Evolutionary conservation across 2,329 filamentous ascomycete species (phyloP).

Genomic region (Pyrenochaeta sp.): DNA sequence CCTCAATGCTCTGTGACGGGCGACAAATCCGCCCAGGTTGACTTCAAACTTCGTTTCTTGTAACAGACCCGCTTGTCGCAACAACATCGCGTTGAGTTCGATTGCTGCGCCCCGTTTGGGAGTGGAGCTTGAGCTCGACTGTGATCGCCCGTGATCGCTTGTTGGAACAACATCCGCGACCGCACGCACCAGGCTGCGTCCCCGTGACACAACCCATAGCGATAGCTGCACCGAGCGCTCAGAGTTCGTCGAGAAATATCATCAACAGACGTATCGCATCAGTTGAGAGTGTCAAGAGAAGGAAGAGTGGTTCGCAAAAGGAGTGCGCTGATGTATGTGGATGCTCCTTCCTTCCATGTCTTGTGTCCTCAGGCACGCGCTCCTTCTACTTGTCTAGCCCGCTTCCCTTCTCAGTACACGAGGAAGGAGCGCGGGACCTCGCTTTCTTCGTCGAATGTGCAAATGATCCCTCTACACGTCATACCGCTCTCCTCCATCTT

Average conservation of each 20-base stretch:
- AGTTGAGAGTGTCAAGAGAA: constrained; percentile 16
- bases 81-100: constrained; percentile 19
- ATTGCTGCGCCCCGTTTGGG: constrained; percentile 32
- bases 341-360: constrained; percentile 32
- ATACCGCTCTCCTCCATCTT: constrained; percentile 4
- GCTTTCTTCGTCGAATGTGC: neutral
- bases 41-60: constrained; percentile 26
- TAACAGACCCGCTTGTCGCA: constrained; percentile 31
- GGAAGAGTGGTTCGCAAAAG: constrained; percentile 22
- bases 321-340: constrained; percentile 47
- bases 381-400: constrained; percentile 15
- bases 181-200: constrained; percentile 35
- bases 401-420: constrained; percentile 15
- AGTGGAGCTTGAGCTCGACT: constrained; percentile 27
- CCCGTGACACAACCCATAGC: constrained; percentile 24
- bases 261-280: constrained; percentile 31
- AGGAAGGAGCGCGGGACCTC: constrained; percentile 11
- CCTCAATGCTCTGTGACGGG: constrained; percentile 25
- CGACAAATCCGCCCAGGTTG: constrained; percentile 19
- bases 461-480: constrained; percentile 7
- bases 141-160: constrained; percentile 24
- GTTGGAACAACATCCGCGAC: constrained; percentile 22
- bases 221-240: constrained; percentile 15
- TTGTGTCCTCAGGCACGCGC: constrained; percentile 30
- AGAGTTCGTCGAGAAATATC: constrained; percentile 14